Conservation (phyloP, 495 filamentous ascomycete genomes). For the Aspergillus sclerotioniger region DNA sequence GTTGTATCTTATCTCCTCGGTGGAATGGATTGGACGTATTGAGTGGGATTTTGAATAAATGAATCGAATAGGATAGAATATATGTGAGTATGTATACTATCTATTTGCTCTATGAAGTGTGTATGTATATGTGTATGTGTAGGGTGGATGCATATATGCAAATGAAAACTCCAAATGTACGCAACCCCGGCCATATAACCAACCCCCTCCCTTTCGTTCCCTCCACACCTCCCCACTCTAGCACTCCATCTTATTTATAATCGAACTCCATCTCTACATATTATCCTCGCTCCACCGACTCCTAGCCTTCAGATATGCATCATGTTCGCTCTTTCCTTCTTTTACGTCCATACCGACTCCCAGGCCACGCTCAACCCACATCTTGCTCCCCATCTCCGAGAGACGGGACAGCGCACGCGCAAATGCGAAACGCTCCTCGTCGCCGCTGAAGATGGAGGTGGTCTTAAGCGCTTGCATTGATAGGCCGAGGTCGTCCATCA, state of each 20-base stretch:
- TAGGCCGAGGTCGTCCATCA: conserved; percentile 93
- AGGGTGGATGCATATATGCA: too few species aligned
- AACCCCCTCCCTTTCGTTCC: too few species aligned
- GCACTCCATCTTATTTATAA: not conserved
- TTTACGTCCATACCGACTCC: conserved; percentile 63
- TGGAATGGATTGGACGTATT: too few species aligned
- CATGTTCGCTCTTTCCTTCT: conserved; percentile 59
- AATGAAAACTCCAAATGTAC: too few species aligned
- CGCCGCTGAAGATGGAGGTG: conserved; percentile 84
- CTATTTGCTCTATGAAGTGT: too few species aligned
- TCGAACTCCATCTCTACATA: conserved; percentile 50
- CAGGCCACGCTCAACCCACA: conserved; percentile 92
- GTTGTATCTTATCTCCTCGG: too few species aligned
- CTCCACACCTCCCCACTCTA: not conserved
- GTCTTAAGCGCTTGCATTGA: conserved; percentile 83
- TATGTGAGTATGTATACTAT: too few species aligned
- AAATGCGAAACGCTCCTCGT: conserved; percentile 96
- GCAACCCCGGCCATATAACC: too few species aligned
- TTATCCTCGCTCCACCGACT: conserved; percentile 71
- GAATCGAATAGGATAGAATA: too few species aligned
- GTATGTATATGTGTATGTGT: too few species aligned
- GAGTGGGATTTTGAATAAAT: too few species aligned
- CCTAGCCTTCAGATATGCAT: conserved; percentile 63
- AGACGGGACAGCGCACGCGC: conserved; percentile 82
- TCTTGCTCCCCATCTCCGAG: conserved; percentile 86